Conservation (phyloP, 495 filamentous ascomycete genomes). For the Lasiosphaeris hirsuta region DNA sequence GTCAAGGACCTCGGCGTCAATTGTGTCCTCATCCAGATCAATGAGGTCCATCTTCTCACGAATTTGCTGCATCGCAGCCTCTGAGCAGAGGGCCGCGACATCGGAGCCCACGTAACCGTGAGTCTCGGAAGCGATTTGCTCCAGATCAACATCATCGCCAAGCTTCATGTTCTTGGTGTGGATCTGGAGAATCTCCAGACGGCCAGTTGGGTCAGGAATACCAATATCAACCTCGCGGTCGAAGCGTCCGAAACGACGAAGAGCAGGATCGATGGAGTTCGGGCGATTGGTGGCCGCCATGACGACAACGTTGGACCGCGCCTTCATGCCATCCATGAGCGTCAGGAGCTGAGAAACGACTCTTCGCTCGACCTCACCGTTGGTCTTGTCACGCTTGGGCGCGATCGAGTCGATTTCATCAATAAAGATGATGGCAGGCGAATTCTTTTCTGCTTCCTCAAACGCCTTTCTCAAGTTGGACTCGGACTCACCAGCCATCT, state of each 20-base stretch:
- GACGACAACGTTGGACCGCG: constrained; percentile 94
- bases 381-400: constrained; percentile 99
- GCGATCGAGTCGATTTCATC: constrained; percentile 99
- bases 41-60: constrained; percentile 99
- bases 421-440: constrained; percentile 98
- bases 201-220: constrained; percentile 95
- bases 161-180: constrained; percentile 99
- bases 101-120: constrained; percentile 99
- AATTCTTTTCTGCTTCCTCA: constrained; percentile 99
- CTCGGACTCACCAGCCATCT: constrained; percentile 99
- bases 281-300: constrained; percentile 98
- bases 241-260: constrained; percentile 96
- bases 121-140: constrained; percentile 94
- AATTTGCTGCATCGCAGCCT: constrained; percentile 99
- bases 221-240: constrained; percentile 98
- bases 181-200: constrained; percentile 97
- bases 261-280: constrained; percentile 95
- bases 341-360: constrained; percentile 97
- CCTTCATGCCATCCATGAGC: constrained; percentile 99
- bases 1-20: constrained; percentile 97
- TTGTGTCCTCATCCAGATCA: constrained; percentile 97
- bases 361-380: constrained; percentile 96
- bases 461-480: constrained; percentile 97
- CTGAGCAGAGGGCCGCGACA: constrained; percentile 97
- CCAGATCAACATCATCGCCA: constrained; percentile 91